These are phyloP conservation scores for Allantophomopsis cytisporea DNA, from an alignment of 2,329 filamentous ascomycete genomes.

Conservation along the genomic window DNA sequence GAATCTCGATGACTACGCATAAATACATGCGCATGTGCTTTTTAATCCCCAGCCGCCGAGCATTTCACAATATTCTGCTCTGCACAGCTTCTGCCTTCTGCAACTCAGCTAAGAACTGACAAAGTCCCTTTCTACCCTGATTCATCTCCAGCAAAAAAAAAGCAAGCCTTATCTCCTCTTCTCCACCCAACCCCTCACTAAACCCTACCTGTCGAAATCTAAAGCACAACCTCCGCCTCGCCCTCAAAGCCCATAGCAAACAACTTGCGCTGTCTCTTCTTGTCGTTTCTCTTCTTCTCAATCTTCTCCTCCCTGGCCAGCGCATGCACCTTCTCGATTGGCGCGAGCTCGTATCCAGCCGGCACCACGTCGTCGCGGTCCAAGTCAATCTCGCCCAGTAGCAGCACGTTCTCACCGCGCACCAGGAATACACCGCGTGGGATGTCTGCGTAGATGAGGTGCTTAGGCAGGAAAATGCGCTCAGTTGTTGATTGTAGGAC, in stretches of 20 bases:
- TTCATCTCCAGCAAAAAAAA: not conserved
- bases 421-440: conserved; percentile 81
- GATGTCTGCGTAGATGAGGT: conserved; percentile 67
- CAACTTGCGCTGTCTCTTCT: conserved; percentile 56
- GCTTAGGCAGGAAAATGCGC: conserved; percentile 50
- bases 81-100: conserved; percentile 6
- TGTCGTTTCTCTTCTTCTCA: conserved; percentile 59
- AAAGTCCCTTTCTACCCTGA: not conserved
- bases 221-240: conserved; percentile 67
- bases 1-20: too few relatives aligned
- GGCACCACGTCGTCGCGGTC: conserved; percentile 89
- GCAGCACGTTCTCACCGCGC: conserved; percentile 89
- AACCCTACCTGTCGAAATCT: conserved; percentile 11
- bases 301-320: conserved; percentile 60
- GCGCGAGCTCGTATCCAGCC: conserved; percentile 48
- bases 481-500: conserved; percentile 89
- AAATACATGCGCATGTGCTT: too few relatives aligned
- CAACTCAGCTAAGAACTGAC: conserved; percentile 4
- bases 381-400: conserved; percentile 91
- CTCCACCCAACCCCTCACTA: not conserved
- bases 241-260: conserved; percentile 76
- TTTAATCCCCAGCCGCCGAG: conserved; percentile 10
- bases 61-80: conserved; percentile 40
- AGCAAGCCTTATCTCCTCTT: not conserved
- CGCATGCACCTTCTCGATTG: conserved; percentile 55